phyloP scores from a whole-genome alignment of 2,329 filamentous ascomycete species.

The Epicoccum sorghinum region DNA sequence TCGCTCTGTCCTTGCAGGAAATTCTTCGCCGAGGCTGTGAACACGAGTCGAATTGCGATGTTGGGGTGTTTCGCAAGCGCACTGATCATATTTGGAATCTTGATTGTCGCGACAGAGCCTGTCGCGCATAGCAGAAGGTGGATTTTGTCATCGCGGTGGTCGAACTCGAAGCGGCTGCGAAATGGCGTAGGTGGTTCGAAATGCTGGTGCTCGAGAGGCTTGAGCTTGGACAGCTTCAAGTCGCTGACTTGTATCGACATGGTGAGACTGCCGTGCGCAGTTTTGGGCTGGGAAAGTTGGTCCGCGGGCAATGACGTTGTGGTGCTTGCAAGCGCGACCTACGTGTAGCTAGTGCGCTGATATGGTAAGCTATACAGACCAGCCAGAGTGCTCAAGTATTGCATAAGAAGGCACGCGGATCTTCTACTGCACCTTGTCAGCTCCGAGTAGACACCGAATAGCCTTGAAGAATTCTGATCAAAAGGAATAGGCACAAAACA shows the following conservation, averaged over 20 bases:
- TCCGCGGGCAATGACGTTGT: conserved; percentile 16
- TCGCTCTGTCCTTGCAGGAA: conserved; percentile 78
- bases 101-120: conserved; percentile 87
- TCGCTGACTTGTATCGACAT: conserved; percentile 35
- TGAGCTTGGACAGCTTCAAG: conserved; percentile 37
- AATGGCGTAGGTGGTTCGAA: conserved; percentile 17
- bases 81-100: conserved; percentile 60
- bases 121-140: conserved; percentile 71
- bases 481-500: too few species aligned
- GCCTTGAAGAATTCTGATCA: too few species aligned
- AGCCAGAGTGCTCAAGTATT: conserved; percentile 17
- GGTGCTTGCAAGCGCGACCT: not conserved
- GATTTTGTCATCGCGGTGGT: conserved; percentile 43
- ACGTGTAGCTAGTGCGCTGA: conserved; percentile 7
- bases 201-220: conserved; percentile 34
- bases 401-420: not conserved
- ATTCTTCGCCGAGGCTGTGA: conserved; percentile 73
- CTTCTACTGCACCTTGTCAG: too few species aligned
- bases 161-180: conserved; percentile 30
- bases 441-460: too few species aligned
- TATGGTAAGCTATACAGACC: conserved; percentile 11
- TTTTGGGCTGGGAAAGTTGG: not conserved
- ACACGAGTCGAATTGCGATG: conserved; percentile 82
- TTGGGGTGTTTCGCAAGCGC: conserved; percentile 60
- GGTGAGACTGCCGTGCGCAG: conserved; percentile 7